Evolutionary conservation across 306 rosid genomes (phyloP), one percentile per base, ranked within the genome.

Genomic region (Sesbania bispinosa): DNA sequence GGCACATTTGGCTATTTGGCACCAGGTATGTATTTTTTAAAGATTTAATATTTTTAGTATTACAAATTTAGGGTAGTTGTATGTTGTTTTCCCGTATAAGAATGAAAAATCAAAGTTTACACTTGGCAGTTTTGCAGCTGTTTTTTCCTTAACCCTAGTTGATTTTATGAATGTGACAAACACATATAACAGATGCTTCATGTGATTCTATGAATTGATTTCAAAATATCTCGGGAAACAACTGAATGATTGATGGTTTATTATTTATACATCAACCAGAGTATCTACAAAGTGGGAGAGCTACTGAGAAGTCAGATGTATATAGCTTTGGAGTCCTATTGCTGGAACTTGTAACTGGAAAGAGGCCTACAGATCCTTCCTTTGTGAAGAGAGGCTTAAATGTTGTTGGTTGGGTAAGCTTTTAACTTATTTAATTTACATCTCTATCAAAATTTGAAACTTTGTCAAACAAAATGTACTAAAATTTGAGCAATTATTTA

Each of bases 1-100:
- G 99, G 99, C 61, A 92, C 99, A 47, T 95, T 95, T 75, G 99
- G 97, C 68, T 95, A 91, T 75, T 74, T 95, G 70, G 97, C 99
- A 52, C 99, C 99, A 79, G 99, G 99, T 95, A 24, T 60, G 83
- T 78, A 6, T 51, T 45, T n/a, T n/a, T n/a, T n/a, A n/a, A n/a
- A n/a, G n/a, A n/a, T n/a, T n/a, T n/a, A n/a, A n/a, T n/a, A n/a
- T n/a, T n/a, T n/a, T n/a, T n/a, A n/a, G n/a, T n/a, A n/a, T n/a
- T n/a, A n/a, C n/a, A n/a, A n/a, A n/a, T n/a, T n/a, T n/a, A n/a
- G n/a, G n/a, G n/a, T n/a, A n/a, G n/a, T n/a, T n/a, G n/a, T n/a
- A n/a, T n/a, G n/a, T n/a, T n/a, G n/a, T n/a, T n/a, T n/a, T n/a
- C n/a, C n/a, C n/a, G n/a, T n/a, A n/a, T n/a, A n/a, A n/a, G n/a